phyloP scores from a whole-genome alignment of 257 asterid genomes.

The Sherardia arvensis region DNA sequence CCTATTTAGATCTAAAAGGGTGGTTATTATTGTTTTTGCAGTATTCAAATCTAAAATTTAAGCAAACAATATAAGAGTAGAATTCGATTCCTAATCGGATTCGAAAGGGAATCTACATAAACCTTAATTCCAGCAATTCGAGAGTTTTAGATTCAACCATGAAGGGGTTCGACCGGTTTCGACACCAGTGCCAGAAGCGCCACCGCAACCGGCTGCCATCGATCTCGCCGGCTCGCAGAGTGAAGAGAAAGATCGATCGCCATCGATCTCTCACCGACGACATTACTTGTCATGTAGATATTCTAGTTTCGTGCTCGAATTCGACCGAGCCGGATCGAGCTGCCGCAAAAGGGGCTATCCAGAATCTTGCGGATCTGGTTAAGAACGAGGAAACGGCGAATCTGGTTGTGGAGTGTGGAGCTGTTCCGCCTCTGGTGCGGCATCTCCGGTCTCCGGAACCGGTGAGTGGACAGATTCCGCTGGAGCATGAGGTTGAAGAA shows the following conservation, averaged over 20 bases:
- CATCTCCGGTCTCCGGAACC: slow-evolving; percentile 60
- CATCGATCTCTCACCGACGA: slow-evolving; percentile 43
- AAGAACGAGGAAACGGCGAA: slow-evolving; percentile 73
- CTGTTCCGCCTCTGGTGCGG: slow-evolving; percentile 75
- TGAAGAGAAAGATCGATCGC: slow-evolving; percentile 66
- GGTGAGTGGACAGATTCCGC: slow-evolving; percentile 30
- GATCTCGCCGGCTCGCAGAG: slow-evolving; percentile 47
- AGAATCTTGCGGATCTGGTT: slow-evolving; percentile 28
- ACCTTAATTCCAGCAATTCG: too few species aligned
- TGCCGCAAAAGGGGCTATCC: slow-evolving; percentile 29
- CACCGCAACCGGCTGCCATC: slow-evolving; percentile 50
- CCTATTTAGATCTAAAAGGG: too few species aligned
- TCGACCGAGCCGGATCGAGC: slow-evolving; percentile 35
- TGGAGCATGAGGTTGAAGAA: slow-evolving; percentile 91
- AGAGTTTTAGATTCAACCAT: too few species aligned
- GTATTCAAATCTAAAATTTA: too few species aligned
- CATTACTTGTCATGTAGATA: slow-evolving; percentile 24
- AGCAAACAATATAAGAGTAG: too few species aligned
- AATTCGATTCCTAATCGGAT: too few species aligned
- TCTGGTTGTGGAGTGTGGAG: slow-evolving; percentile 78
- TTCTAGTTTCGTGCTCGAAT: slow-evolving; percentile 25
- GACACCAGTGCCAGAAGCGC: slow-evolving; percentile 55
- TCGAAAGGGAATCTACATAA: too few species aligned
- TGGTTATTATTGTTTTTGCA: too few species aligned
- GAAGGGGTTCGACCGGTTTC: too few species aligned